Evolutionary conservation across 345 rosid species (phyloP), one percentile per base, ranked within the genome.

Genomic region (Brassica nigra): DNA sequence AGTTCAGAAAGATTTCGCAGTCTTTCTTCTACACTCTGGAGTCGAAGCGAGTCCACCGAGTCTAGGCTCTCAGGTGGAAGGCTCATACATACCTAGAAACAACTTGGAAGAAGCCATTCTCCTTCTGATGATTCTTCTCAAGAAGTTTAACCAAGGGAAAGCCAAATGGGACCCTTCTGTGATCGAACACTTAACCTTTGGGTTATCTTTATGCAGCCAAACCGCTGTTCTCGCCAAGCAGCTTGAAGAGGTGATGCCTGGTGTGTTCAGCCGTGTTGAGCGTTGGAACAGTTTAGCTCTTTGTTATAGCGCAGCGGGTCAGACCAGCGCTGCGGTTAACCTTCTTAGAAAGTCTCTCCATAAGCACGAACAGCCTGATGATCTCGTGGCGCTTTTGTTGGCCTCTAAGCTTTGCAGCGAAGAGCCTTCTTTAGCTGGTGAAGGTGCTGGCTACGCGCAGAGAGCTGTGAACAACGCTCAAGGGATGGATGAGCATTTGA

Each of bases 31-130:
- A 85, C 88, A 95, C 76, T 86, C 94, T 71, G 99, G 95, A 80
- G 91, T 90, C 47, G 96, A 91, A 82, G 97, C 96, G 29, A 81
- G 84, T 62, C 89, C 97, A 0, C 97, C 94, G 23, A 95, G 93
- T 81, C 85, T 95, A 76, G 91, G 88, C 58, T 83, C 86, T 70
- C 98, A 92, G 81, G 62, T 85, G 5, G 95, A 95, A 11, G 95
- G 97, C 66, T 87, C 97, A 1, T 92, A 83, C 82, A 83, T 91
- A 42, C 98, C 99, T 6, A 91, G 87, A 80, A 88, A 90, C 79
- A 92, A 95, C 86, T 74, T 95, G 77, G 99, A 95, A 85, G 97
- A 95, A 86, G 93, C 97, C 54, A 85, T 95, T 82, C 89, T 95
- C 68, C 94, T 95, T 80, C 87, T 95, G 72, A 86, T 95, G 93